phyloP scores from a whole-genome alignment of 2,329 filamentous ascomycete species.

The Epichloe coenophiala region DNA sequence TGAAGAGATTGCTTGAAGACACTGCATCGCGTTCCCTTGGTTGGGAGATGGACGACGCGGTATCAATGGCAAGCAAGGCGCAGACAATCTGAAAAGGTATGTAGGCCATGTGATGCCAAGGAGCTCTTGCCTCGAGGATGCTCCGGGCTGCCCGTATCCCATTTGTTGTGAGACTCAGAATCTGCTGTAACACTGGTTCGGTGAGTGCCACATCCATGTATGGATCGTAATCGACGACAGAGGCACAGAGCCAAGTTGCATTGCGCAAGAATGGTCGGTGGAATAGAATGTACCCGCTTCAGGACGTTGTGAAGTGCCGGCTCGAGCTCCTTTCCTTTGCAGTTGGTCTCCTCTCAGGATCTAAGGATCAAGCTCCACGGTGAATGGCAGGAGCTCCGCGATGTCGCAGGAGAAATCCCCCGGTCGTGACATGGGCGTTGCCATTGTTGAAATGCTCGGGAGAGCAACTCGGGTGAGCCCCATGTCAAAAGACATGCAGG shows the following conservation, averaged over 20 bases:
- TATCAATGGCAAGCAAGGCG: conserved; percentile 41
- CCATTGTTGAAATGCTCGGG: conserved; percentile 27
- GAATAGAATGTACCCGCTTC: conserved; percentile 23
- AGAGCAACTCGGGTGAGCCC: conserved; percentile 38
- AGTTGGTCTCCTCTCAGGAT: conserved; percentile 32
- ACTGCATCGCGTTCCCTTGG: conserved; percentile 38
- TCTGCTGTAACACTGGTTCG: conserved; percentile 26
- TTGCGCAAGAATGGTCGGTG: conserved; percentile 33
- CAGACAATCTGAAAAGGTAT: conserved; percentile 47
- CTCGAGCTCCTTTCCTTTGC: conserved; percentile 29
- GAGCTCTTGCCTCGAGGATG: conserved; percentile 29
- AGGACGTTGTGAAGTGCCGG: conserved; percentile 27
- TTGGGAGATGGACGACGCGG: conserved; percentile 29
- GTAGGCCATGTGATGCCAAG: conserved; percentile 48
- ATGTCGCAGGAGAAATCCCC: conserved; percentile 34
- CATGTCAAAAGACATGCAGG: conserved; percentile 46
- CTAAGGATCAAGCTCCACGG: conserved; percentile 41
- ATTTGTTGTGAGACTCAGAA: conserved; percentile 30
- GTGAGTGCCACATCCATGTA: conserved; percentile 30
- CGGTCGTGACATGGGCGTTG: conserved; percentile 23
- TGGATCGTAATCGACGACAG: conserved; percentile 37
- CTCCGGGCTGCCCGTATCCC: conserved; percentile 33
- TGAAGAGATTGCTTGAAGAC: conserved; percentile 25
- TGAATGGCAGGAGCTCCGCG: conserved; percentile 37
- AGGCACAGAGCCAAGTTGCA: conserved; percentile 42